Conservation (phyloP, 108 stramenopile genomes). For the Discostella pseudostelligera region DNA sequence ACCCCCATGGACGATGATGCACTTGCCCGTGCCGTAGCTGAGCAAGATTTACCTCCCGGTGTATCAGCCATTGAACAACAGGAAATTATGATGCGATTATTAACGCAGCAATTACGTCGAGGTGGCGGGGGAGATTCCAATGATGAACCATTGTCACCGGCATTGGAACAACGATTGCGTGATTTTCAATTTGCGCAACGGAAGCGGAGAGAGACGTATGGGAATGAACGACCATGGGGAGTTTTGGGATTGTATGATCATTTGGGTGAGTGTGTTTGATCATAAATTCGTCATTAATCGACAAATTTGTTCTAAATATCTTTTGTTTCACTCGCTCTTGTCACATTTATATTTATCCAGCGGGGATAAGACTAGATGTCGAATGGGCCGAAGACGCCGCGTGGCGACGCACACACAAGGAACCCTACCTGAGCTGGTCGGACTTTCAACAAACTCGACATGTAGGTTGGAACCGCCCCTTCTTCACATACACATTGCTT, state of each 20-base stretch:
- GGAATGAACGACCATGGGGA: conserved; percentile 63
- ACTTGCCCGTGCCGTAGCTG: conserved; percentile 38
- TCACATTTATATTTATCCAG: neutral
- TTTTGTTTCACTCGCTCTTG: neutral
- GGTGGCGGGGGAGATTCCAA: conserved; percentile 23
- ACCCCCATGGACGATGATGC: conserved; percentile 20
- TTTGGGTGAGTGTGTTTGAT: conserved; percentile 34
- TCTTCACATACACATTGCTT: conserved; percentile 68
- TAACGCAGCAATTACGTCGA: conserved; percentile 41
- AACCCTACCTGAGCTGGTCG: conserved; percentile 74
- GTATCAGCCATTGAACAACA: conserved; percentile 44
- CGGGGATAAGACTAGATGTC: conserved; percentile 71
- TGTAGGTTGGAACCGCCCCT: conserved; percentile 62
- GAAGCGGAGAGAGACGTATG: conserved; percentile 75
- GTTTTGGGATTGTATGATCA: conserved; percentile 82
- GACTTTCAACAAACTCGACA: conserved; percentile 68
- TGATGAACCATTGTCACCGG: conserved; percentile 21
- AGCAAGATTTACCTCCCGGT: conserved; percentile 42
- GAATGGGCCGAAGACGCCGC: conserved; percentile 90
- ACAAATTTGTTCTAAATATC: neutral
- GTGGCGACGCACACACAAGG: conserved; percentile 61
- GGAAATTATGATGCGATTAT: conserved; percentile 44
- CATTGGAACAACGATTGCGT: conserved; percentile 62
- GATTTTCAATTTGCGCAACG: conserved; percentile 85
- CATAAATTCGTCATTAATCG: neutral